Base-by-base conservation (phyloP, 306 rosid species). In the Fragaria iinumae region DNA sequence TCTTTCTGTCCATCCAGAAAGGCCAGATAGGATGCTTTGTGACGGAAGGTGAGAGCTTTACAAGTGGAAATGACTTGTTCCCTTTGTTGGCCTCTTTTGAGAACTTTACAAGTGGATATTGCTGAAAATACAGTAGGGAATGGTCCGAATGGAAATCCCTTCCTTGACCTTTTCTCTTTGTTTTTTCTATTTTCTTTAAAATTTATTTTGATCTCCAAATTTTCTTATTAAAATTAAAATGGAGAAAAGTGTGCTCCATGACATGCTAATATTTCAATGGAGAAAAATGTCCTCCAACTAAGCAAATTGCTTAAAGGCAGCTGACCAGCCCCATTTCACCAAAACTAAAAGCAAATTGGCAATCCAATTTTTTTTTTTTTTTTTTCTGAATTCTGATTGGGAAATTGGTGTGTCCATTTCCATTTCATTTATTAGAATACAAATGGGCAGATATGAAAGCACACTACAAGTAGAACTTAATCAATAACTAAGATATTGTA, bases 21-120 rank as follows among this genome's bases (percentile, higher is more conserved):
- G 45, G 69, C 47, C 69, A 65, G 1, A 34, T 23, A 9, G 17
- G 69, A 32, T 63, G 68, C 41, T 63, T 32, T 0, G 20, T 27
- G 67, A 27, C 20, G 27, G 43, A 63, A 14, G 68, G 11, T 11
- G 41, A 63, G 21, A 63, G 43, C 68, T 32, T 63, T 63, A 14
- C 68, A 63, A 63, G 68, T 17, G 10, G n/a, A 63, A 32, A 63
- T 60, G 67, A 27, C 67, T 60, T 25, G 43, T 63, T 2, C 43
- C 43, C 12, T 32, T 14, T 63, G 2, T 63, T 63, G 43, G 6
- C 67, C 67, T 14, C 11, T 63, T 62, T 36, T 3, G 13, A 38
- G 12, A 65, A 36, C 69, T 36, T 65, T 65, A 65, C 69, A 36
- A 65, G 25, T 65, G 14, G 69, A 65, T 8, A 65, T 65, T 34